Percentiles rank a stretch among this genome's conserved stretches.
These are phyloP conservation scores for Gastrolobium bilobum DNA, from an alignment of 306 rosid species.

Conservation along the genomic window DNA sequence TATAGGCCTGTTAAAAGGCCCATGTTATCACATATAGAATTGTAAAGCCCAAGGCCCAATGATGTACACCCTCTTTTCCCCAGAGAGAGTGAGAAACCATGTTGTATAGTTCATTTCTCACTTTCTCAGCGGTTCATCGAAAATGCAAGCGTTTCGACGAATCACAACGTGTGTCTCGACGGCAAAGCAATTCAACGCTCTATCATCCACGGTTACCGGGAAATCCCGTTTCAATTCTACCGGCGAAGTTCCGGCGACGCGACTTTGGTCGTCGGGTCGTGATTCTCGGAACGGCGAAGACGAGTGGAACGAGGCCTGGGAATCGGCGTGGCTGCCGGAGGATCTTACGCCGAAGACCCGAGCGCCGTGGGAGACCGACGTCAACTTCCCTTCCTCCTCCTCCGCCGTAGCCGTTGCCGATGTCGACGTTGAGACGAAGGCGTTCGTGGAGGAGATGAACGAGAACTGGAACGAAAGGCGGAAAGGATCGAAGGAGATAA, in stretches of 20 bases:
- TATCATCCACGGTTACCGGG: neutral
- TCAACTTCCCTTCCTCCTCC: constrained; percentile 60
- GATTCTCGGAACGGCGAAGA: constrained; percentile 65
- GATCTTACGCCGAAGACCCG: constrained; percentile 66
- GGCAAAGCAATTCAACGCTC: constrained; percentile 38
- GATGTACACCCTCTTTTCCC: neutral
- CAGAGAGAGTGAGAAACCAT: neutral
- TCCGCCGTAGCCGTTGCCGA: neutral
- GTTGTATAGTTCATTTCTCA: neutral
- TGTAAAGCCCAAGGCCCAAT: constrained; percentile 32
- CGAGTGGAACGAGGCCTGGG: constrained; percentile 97
- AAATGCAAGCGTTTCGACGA: constrained; percentile 65
- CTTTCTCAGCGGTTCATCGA: neutral
- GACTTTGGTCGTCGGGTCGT: constrained; percentile 42
- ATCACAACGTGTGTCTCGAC: constrained; percentile 36
- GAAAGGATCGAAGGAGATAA: constrained; percentile 61
- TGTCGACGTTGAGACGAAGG: constrained; percentile 80
- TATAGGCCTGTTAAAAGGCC: neutral
- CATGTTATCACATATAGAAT: neutral
- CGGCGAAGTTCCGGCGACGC: neutral
- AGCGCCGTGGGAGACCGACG: constrained; percentile 89
- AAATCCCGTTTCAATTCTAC: constrained; percentile 29
- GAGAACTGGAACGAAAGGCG: constrained; percentile 85
- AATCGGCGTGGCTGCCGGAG: constrained; percentile 92
- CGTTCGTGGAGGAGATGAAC: constrained; percentile 90